These are phyloP conservation scores for Carnegiea gigantea DNA, from an alignment of 179 eudicot species.

Conservation along the genomic window DNA sequence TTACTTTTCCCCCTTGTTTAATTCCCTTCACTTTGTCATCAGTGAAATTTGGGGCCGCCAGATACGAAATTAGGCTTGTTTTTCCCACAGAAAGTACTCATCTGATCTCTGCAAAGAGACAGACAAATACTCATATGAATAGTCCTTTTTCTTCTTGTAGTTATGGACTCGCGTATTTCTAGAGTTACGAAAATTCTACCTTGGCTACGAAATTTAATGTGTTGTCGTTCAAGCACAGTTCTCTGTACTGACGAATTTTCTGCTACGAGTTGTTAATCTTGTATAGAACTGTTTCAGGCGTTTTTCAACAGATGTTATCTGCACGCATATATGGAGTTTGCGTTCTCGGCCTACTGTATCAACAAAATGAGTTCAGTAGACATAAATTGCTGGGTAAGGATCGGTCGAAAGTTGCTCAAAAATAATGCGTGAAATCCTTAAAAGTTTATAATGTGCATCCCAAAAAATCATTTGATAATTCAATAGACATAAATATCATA, in stretches of 20 bases:
- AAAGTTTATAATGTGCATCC: too few species aligned
- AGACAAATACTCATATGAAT: slow-evolving; percentile 1
- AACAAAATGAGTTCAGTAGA: too few species aligned
- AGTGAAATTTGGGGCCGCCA: slow-evolving; percentile 11
- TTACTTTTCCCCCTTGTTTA: neutral
- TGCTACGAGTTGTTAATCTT: neutral
- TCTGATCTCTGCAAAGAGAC: neutral
- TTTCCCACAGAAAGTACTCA: neutral
- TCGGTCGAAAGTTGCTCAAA: too few species aligned
- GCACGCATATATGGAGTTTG: too few species aligned
- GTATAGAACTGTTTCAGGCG: too few species aligned
- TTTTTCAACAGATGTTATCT: too few species aligned
- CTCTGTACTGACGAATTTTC: neutral
- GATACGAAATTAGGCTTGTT: slow-evolving; percentile 13
- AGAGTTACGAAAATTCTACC: slow-evolving; percentile 13
- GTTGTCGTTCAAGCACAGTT: neutral
- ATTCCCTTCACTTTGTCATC: neutral
- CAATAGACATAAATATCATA: too few species aligned
- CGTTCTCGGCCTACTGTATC: too few species aligned
- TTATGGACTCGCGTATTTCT: slow-evolving; percentile 9
- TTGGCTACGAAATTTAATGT: neutral
- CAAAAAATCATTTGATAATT: too few species aligned
- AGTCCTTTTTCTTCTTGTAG: slow-evolving; percentile 13
- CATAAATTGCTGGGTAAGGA: too few species aligned
- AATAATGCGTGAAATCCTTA: too few species aligned